Evolutionary conservation across 169 alveolate genomes (phyloP).

Genomic region (Cryptosporidium sp.): DNA sequence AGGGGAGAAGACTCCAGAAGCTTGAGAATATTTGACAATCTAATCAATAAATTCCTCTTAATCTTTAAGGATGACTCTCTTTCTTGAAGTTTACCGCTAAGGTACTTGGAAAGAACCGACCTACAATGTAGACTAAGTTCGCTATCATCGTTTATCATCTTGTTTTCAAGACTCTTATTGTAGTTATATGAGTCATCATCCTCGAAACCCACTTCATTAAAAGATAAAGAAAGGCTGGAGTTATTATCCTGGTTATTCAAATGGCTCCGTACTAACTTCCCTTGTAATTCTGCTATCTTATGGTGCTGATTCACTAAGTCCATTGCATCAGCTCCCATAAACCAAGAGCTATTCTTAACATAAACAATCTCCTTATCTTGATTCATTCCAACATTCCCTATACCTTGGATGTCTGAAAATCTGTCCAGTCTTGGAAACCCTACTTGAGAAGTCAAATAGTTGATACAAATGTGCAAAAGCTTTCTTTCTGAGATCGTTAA

Average conservation of each 20-base stretch:
- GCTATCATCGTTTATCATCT: slow-evolving; percentile 18
- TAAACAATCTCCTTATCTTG: background rate
- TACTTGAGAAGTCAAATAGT: slow-evolving; percentile 50
- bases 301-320: slow-evolving; percentile 50
- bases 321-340: slow-evolving; percentile 62
- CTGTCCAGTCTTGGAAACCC: slow-evolving; percentile 48
- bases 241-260: background rate
- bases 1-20: slow-evolving; percentile 57
- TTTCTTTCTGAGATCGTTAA: slow-evolving; percentile 52
- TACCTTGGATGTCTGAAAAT: background rate
- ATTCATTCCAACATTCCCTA: background rate
- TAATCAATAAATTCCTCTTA: slow-evolving; percentile 37
- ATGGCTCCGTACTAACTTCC: slow-evolving; percentile 18
- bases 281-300: slow-evolving; percentile 64
- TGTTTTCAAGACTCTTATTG: slow-evolving; percentile 2
- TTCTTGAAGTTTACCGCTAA: slow-evolving; percentile 26
- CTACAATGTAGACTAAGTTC: slow-evolving; percentile 33
- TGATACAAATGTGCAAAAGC: slow-evolving; percentile 31
- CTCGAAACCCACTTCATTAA: slow-evolving; percentile 13
- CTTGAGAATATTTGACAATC: slow-evolving; percentile 20
- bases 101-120: slow-evolving; percentile 31
- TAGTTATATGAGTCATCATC: slow-evolving; percentile 23
- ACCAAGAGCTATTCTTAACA: slow-evolving; percentile 35
- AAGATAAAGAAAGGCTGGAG: background rate
- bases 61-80: slow-evolving; percentile 17